A percentile compares a stretch with the other conserved stretches of the same genome.
Conservation (phyloP, 169 alveolate genomes). For the Eimeria acervulina region DNA sequence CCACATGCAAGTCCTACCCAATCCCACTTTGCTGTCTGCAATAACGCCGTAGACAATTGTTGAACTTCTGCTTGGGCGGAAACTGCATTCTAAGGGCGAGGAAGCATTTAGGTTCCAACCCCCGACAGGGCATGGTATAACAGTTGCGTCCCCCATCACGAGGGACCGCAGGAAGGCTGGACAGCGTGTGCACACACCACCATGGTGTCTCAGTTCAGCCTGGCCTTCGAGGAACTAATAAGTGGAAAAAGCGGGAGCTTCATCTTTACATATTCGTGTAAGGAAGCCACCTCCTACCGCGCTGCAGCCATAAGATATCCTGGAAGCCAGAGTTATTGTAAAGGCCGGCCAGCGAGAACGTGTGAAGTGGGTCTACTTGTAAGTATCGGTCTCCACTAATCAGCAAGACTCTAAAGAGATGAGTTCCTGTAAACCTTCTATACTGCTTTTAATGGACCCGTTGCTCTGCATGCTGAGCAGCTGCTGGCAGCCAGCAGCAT, state of each 20-base stretch:
- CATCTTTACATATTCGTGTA: not conserved
- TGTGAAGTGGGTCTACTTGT: slow-evolving; percentile 11
- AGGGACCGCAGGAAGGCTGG: not conserved
- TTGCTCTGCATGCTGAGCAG: slow-evolving; percentile 73
- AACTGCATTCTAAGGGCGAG: too few relatives aligned
- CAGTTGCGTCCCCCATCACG: not conserved
- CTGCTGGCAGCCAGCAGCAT: slow-evolving; percentile 83
- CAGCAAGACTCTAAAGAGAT: slow-evolving; percentile 3
- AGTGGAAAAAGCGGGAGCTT: not conserved
- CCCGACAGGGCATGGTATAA: too few relatives aligned
- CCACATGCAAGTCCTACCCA: not conserved
- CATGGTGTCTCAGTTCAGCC: slow-evolving; percentile 16
- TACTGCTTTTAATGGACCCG: not conserved
- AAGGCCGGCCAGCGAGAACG: slow-evolving; percentile 59
- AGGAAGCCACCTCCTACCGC: slow-evolving; percentile 27
- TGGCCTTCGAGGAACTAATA: not conserved
- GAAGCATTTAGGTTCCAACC: too few relatives aligned
- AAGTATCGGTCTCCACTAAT: not conserved
- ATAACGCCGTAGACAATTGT: not conserved
- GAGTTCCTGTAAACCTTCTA: not conserved
- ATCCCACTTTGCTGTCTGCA: not conserved
- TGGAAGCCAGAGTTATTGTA: slow-evolving; percentile 4
- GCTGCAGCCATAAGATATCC: slow-evolving; percentile 6
- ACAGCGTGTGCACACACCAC: slow-evolving; percentile 52
- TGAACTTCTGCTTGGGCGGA: too few relatives aligned